These are phyloP conservation scores for Arthrobotrys conoides DNA, from an alignment of 2,329 filamentous ascomycete genomes.

Conservation along the genomic window DNA sequence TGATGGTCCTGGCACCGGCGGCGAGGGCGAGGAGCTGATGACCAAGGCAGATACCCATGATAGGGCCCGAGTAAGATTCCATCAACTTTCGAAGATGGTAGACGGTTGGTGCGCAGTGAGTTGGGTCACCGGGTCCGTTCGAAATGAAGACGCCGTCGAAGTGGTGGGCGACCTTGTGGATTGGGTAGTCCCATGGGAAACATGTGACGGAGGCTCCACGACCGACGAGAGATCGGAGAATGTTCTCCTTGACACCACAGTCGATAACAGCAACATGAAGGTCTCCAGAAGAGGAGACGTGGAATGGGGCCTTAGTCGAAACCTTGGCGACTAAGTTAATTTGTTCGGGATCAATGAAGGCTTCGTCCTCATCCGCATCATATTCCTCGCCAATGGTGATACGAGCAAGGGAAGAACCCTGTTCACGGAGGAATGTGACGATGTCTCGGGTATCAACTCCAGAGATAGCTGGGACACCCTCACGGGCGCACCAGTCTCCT, in stretches of 20 bases:
- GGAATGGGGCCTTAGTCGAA: constrained; percentile 97
- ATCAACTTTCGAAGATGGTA: constrained; percentile 93
- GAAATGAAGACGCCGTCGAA: constrained; percentile 99
- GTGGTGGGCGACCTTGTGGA: constrained; percentile 97
- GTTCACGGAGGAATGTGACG: constrained; percentile 94
- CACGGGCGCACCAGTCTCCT: constrained; percentile 92
- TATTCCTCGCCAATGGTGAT: constrained; percentile 98
- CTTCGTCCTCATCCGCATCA: constrained; percentile 97
- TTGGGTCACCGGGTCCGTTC: constrained; percentile 97
- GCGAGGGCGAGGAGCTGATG: constrained; percentile 96
- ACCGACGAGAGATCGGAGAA: constrained; percentile 91
- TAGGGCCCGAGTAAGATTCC: constrained; percentile 88
- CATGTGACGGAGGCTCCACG: constrained; percentile 93
- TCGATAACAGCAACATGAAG: constrained; percentile 95
- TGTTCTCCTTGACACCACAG: constrained; percentile 99
- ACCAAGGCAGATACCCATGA: constrained; percentile 98
- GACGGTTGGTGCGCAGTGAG: constrained; percentile 93
- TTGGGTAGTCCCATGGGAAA: constrained; percentile 96
- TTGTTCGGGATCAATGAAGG: constrained; percentile 92
- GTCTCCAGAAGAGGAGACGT: constrained; percentile 87
- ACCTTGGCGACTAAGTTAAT: constrained; percentile 97
- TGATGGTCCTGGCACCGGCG: constrained; percentile 88
- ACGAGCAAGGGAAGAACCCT: constrained; percentile 93
- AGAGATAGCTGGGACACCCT: constrained; percentile 95
- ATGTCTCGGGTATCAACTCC: constrained; percentile 97